phyloP scores from a whole-genome alignment of 768 basidiomycete genomes.

The Pulveroboletus sp. region DNA sequence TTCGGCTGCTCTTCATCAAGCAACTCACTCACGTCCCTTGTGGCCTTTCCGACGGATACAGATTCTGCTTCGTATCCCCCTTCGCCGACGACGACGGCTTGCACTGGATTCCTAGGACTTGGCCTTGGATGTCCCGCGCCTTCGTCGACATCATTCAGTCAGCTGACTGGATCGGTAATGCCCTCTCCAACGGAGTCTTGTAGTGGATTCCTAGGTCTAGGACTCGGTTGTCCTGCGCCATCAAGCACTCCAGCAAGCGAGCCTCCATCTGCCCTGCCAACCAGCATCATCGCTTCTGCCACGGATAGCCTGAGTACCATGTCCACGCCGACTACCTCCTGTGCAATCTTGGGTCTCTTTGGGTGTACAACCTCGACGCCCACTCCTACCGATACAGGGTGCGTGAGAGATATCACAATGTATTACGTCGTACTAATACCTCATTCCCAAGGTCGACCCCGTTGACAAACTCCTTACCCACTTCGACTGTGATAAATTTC shows the following conservation, averaged over 20 bases:
- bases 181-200: conserved; percentile 2
- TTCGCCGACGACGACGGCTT: conserved; percentile 1
- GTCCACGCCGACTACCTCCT: conserved; percentile 10
- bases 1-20: neutral
- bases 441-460: neutral
- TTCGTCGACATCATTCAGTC: neutral
- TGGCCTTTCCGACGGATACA: neutral
- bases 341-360: conserved; percentile 14
- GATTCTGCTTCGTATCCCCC: neutral
- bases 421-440: neutral
- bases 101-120: conserved; percentile 14
- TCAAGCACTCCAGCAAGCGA: conserved; percentile 8
- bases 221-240: conserved; percentile 14
- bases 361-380: conserved; percentile 14
- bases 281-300: neutral
- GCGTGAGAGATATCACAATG: neutral
- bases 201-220: conserved; percentile 2
- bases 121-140: conserved; percentile 7
- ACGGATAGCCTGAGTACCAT: neutral
- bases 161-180: neutral
- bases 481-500: conserved; percentile 30
- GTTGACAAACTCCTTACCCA: conserved; percentile 1
- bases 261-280: conserved; percentile 1
- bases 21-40: neutral
- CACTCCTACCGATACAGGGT: conserved; percentile 10